Evolutionary conservation across 768 basidiomycete species (phyloP).

Genomic region (Dentipellis fragilis): DNA sequence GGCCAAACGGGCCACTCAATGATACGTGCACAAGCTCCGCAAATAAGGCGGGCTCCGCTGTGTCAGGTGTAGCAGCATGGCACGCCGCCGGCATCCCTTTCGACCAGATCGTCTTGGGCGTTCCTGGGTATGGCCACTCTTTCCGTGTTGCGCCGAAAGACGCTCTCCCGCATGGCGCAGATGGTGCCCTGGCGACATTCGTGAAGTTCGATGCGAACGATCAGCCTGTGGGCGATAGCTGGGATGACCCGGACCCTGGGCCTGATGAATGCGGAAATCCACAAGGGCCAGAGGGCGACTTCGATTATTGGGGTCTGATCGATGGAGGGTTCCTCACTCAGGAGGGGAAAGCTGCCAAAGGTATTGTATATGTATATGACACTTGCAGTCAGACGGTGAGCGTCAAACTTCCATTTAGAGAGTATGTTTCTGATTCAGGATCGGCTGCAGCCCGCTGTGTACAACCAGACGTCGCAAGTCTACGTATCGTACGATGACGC

Average conservation of each 20-base stretch:
- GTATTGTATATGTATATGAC: constrained; percentile 47
- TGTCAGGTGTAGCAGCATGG: constrained; percentile 9
- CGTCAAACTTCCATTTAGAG: neutral
- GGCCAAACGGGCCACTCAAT: constrained; percentile 12
- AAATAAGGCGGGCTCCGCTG: constrained; percentile 2
- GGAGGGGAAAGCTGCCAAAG: constrained; percentile 14
- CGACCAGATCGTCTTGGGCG: constrained; percentile 69
- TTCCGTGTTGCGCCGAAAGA: constrained; percentile 32
- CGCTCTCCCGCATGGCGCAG: constrained; percentile 25
- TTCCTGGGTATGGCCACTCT: constrained; percentile 78
- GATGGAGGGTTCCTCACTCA: constrained; percentile 1
- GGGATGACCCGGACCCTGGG: constrained; percentile 17
- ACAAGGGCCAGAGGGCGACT: constrained; percentile 6
- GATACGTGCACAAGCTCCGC: constrained; percentile 4
- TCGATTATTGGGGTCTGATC: constrained; percentile 11
- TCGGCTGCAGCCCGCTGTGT: constrained; percentile 49
- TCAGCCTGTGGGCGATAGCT: constrained; percentile 33
- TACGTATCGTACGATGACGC: constrained; percentile 60
- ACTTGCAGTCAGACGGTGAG: constrained; percentile 67
- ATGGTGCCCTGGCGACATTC: constrained; percentile 32
- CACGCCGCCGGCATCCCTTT: constrained; percentile 5
- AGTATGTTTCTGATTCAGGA: neutral
- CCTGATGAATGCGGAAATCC: constrained; percentile 27
- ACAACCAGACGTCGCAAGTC: constrained; percentile 38
- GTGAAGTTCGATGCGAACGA: constrained; percentile 37